phyloP scores from a whole-genome alignment of 345 rosid species.

The Lumnitzera littorea region DNA sequence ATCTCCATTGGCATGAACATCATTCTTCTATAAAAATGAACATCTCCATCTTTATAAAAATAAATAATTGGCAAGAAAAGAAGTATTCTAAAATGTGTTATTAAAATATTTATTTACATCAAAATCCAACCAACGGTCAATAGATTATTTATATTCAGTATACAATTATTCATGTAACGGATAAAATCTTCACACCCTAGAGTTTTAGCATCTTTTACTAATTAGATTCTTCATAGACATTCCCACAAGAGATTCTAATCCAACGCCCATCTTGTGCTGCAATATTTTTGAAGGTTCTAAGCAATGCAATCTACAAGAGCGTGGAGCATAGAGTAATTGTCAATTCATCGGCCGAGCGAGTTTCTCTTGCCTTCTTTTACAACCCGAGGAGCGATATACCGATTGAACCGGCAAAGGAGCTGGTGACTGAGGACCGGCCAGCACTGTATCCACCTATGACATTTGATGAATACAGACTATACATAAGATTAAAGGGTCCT shows the following conservation, averaged over 20 bases:
- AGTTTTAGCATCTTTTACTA: background rate
- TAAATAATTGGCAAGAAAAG: too few species aligned
- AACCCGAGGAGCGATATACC: conserved; percentile 84
- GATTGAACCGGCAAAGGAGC: conserved; percentile 54
- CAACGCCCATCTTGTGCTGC: too few species aligned
- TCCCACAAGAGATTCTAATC: too few species aligned
- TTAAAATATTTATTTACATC: too few species aligned
- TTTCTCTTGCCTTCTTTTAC: conserved; percentile 89
- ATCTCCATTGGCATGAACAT: too few species aligned
- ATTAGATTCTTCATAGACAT: background rate
- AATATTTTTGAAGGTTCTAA: conserved; percentile 43
- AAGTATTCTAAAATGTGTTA: too few species aligned
- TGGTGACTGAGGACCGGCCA: conserved; percentile 49
- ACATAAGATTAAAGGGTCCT: conserved; percentile 71
- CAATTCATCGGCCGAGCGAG: conserved; percentile 51
- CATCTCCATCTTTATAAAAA: too few species aligned
- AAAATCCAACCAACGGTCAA: too few species aligned
- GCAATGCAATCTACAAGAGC: conserved; percentile 81
- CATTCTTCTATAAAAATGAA: too few species aligned
- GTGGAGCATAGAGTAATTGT: conserved; percentile 92
- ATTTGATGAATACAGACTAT: conserved; percentile 74
- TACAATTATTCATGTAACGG: too few species aligned
- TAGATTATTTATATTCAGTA: too few species aligned
- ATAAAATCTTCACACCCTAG: too few species aligned
- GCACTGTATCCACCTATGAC: conserved; percentile 67